phyloP scores from a whole-genome alignment of 768 basidiomycete genomes.

The Rhizopogon rudus region DNA sequence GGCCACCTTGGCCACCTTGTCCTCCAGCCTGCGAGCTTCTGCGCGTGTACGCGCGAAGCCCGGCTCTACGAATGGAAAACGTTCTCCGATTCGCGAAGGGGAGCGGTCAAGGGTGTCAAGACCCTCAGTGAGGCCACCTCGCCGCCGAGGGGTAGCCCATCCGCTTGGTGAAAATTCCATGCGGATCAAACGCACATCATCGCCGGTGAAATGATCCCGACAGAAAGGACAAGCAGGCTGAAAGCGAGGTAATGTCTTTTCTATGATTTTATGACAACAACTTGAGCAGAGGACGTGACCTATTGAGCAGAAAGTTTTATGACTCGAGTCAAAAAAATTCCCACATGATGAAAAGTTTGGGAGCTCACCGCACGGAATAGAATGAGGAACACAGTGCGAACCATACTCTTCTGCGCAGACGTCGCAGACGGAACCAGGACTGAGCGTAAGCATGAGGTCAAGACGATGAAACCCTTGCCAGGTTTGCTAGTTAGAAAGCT shows the following conservation, averaged over 20 bases:
- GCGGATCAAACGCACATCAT: slow-evolving; percentile 70
- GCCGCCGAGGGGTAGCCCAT: slow-evolving; percentile 61
- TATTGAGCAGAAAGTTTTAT: slow-evolving; percentile 20
- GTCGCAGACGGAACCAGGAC: slow-evolving; percentile 81
- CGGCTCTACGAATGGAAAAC: slow-evolving; percentile 42
- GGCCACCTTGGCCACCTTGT: slow-evolving; percentile 74
- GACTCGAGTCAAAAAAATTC: slow-evolving; percentile 19
- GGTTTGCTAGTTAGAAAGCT: slow-evolving; percentile 33
- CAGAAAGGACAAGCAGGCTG: slow-evolving; percentile 82
- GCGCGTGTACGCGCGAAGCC: slow-evolving; percentile 36
- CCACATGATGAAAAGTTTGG: slow-evolving; percentile 3
- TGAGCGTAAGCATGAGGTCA: slow-evolving; percentile 72
- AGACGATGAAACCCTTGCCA: slow-evolving; percentile 35
- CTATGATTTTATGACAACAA: slow-evolving; percentile 77
- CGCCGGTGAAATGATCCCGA: slow-evolving; percentile 65
- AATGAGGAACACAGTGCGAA: slow-evolving; percentile 68
- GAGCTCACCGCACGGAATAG: slow-evolving; percentile 72
- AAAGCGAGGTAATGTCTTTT: slow-evolving; percentile 70
- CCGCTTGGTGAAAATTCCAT: slow-evolving; percentile 70
- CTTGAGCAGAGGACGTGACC: slow-evolving; percentile 76
- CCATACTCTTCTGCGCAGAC: slow-evolving; percentile 87
- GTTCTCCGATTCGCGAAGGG: slow-evolving; percentile 43
- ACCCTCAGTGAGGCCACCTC: slow-evolving; percentile 45
- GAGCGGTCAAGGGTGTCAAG: slow-evolving; percentile 35
- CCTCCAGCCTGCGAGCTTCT: slow-evolving; percentile 67